A percentile compares a stretch with the other conserved stretches of the same genome.
These are phyloP conservation scores for Solanum peruvianum DNA, from an alignment of 257 asterid genomes.

Conservation along the genomic window DNA sequence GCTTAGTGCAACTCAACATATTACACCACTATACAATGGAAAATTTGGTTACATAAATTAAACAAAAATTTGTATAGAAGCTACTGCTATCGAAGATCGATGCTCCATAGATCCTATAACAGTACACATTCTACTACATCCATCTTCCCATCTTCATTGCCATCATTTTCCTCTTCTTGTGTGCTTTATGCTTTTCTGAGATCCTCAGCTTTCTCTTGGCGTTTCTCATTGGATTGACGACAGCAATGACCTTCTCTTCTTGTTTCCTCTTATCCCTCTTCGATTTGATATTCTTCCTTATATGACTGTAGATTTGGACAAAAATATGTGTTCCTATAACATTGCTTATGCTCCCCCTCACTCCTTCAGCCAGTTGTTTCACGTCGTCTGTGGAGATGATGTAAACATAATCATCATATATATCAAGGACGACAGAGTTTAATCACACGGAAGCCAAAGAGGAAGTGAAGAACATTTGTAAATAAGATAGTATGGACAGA, in stretches of 20 bases:
- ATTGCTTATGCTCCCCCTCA: constrained; percentile 44
- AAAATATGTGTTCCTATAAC: constrained; percentile 42
- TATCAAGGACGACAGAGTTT: not conserved
- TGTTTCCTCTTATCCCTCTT: constrained; percentile 87
- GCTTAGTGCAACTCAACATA: not conserved
- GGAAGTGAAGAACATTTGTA: not conserved
- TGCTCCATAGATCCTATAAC: not conserved
- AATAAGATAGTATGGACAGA: not conserved
- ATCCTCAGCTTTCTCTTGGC: constrained; percentile 84
- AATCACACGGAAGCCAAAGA: not conserved
- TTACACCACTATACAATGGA: not conserved
- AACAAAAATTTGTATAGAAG: not conserved
- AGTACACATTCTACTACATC: constrained; percentile 17
- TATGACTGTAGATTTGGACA: constrained; percentile 47
- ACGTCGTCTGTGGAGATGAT: constrained; percentile 44
- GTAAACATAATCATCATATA: not conserved
- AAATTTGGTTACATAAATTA: not conserved
- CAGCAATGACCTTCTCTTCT: constrained; percentile 78
- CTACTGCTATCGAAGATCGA: not conserved
- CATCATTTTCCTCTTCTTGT: constrained; percentile 77
- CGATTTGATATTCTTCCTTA: constrained; percentile 48
- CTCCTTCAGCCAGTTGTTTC: constrained; percentile 62
- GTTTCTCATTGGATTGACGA: constrained; percentile 65
- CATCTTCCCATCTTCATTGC: constrained; percentile 73
- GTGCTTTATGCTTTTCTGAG: constrained; percentile 62